Percentiles rank a stretch among this genome's conserved stretches.
Conservation (phyloP, 2,329 filamentous ascomycete species). For the Aspergillus novoparasiticus region DNA sequence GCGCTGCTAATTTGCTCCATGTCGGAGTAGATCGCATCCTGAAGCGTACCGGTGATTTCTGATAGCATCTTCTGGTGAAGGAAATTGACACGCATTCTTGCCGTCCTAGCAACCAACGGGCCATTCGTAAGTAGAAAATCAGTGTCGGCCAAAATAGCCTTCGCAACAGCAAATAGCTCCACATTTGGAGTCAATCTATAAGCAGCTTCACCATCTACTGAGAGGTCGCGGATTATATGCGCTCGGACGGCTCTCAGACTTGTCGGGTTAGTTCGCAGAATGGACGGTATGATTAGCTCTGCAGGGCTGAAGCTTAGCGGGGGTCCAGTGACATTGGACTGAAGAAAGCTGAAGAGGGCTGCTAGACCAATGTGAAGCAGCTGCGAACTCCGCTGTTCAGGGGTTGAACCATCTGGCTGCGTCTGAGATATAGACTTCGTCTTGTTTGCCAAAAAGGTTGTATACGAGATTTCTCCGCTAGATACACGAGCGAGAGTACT, state of each 20-base stretch:
- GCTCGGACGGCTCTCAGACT: slow-evolving; percentile 52
- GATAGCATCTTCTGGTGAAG: slow-evolving; percentile 70
- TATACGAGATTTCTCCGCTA: slow-evolving; percentile 38
- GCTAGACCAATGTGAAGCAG: slow-evolving; percentile 64
- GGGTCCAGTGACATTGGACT: slow-evolving; percentile 85
- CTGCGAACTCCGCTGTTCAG: slow-evolving; percentile 38
- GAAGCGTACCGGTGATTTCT: slow-evolving; percentile 63
- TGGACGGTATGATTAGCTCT: slow-evolving; percentile 51
- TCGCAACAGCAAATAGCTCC: slow-evolving; percentile 79
- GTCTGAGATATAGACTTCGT: slow-evolving; percentile 27
- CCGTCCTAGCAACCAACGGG: slow-evolving; percentile 57
- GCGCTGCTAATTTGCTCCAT: slow-evolving; percentile 54
- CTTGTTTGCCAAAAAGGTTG: slow-evolving; percentile 40
- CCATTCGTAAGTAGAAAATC: slow-evolving; percentile 46
- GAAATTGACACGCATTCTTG: slow-evolving; percentile 71
- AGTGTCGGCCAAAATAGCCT: slow-evolving; percentile 57
- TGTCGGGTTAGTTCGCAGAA: slow-evolving; percentile 40
- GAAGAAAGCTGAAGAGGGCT: slow-evolving; percentile 76
- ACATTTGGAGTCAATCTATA: slow-evolving; percentile 83
- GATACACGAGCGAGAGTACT: slow-evolving; percentile 33
- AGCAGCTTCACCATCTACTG: slow-evolving; percentile 80
- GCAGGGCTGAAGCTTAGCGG: slow-evolving; percentile 64
- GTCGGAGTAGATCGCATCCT: slow-evolving; percentile 63
- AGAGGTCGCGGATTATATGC: slow-evolving; percentile 68
- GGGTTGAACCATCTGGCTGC: slow-evolving; percentile 23